These are phyloP conservation scores for Anaeromyces robustus DNA, from an alignment of 192 early-diverging fungal genomes.

Conservation along the genomic window DNA sequence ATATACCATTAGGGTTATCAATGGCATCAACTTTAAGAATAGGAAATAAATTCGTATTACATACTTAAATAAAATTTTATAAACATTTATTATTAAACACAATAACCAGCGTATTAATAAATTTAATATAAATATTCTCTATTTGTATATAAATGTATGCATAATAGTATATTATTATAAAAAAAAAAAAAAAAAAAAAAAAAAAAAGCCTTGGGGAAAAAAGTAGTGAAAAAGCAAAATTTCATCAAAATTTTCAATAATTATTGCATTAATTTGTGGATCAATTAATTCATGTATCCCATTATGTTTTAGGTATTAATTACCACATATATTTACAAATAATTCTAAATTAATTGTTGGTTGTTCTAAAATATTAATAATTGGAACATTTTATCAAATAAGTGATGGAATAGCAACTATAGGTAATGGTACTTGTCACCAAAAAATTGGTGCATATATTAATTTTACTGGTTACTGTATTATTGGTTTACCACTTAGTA, in stretches of 20 bases:
- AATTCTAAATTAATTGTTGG: slow-evolving; percentile 45
- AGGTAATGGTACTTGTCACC: slow-evolving; percentile 43
- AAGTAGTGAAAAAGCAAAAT: neutral
- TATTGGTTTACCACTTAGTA: neutral
- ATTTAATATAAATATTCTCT: no score
- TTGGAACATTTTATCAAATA: slow-evolving; percentile 8
- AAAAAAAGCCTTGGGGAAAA: neutral
- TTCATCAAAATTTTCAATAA: slow-evolving; percentile 1
- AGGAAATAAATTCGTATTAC: slow-evolving; percentile 11
- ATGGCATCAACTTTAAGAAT: slow-evolving; percentile 70
- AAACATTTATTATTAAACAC: slow-evolving; percentile 7
- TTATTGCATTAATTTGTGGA: slow-evolving; percentile 3
- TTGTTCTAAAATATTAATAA: slow-evolving; percentile 7
- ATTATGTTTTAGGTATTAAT: slow-evolving; percentile 23
- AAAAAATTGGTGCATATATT: slow-evolving; percentile 41
- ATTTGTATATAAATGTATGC: neutral
- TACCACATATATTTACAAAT: slow-evolving; percentile 49
- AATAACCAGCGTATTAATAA: slow-evolving; percentile 1
- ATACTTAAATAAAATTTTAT: no score
- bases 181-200: neutral
- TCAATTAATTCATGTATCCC: slow-evolving; percentile 29
- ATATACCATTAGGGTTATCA: slow-evolving; percentile 61
- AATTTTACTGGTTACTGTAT: slow-evolving; percentile 19
- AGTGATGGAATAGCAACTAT: slow-evolving; percentile 25
- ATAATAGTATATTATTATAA: neutral